Evolutionary conservation across 208 protist species (phyloP).

Genomic region (Crithidia bombi): DNA sequence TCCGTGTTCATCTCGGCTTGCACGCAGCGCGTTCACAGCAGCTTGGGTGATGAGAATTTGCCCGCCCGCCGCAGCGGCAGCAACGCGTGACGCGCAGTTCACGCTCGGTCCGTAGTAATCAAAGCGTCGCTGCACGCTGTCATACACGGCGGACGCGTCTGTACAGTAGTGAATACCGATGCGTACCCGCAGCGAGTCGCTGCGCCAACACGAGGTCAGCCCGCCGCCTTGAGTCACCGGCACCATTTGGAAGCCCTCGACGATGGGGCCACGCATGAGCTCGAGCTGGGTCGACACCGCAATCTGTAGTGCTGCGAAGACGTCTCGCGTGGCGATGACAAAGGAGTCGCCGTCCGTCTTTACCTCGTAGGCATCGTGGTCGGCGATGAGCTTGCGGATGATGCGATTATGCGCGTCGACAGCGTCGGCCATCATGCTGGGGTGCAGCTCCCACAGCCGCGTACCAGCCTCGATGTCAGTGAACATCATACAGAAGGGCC

Average conservation of each 20-base stretch:
- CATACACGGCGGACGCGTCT: slow-evolving; percentile 38
- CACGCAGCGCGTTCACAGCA: background rate
- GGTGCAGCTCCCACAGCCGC: slow-evolving; percentile 50
- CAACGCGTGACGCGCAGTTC: slow-evolving; percentile 51
- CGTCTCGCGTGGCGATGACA: slow-evolving; percentile 49
- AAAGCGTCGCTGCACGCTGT: slow-evolving; percentile 44
- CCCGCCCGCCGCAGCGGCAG: slow-evolving; percentile 16
- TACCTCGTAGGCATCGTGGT: slow-evolving; percentile 52
- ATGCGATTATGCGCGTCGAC: slow-evolving; percentile 49
- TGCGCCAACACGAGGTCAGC: slow-evolving; percentile 25
- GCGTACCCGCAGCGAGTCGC: slow-evolving; percentile 37
- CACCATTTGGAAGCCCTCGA: slow-evolving; percentile 30
- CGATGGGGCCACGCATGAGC: slow-evolving; percentile 18
- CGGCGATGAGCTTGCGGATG: slow-evolving; percentile 45
- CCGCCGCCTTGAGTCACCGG: slow-evolving; percentile 25
- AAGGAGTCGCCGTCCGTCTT: slow-evolving; percentile 67
- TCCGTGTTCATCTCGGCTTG: background rate
- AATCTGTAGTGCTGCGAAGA: slow-evolving; percentile 43
- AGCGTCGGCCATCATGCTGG: slow-evolving; percentile 38
- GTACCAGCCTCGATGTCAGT: slow-evolving; percentile 60
- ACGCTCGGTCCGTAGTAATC: slow-evolving; percentile 72
- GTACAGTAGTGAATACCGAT: slow-evolving; percentile 54
- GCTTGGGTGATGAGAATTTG: slow-evolving; percentile 17
- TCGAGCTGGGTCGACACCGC: slow-evolving; percentile 51
- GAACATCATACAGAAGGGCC: slow-evolving; percentile 40